Evolutionary conservation across 2,329 filamentous ascomycete species (phyloP).

Genomic region (Aspergillus latus): DNA sequence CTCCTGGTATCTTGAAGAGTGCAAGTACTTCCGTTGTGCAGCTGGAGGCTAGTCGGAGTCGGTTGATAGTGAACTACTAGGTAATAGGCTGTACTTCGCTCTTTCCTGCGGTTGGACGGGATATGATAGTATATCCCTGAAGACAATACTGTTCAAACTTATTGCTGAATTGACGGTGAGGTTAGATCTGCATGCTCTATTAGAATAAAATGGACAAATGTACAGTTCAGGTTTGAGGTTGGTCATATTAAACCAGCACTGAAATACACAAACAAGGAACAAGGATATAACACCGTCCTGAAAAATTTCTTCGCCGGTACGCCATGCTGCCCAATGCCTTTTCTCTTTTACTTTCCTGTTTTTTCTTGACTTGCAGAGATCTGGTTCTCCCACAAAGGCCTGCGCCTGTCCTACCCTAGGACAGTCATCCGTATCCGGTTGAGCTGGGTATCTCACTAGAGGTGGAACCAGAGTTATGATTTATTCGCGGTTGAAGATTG

Average conservation of each 20-base stretch:
- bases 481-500: too few species aligned
- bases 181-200: background rate
- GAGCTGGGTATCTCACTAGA: background rate
- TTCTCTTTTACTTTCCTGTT: conserved; percentile 18
- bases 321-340: conserved; percentile 40
- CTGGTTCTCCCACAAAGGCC: background rate
- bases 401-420: background rate
- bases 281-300: conserved; percentile 21
- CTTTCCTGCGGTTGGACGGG: too few species aligned
- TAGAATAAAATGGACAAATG: background rate
- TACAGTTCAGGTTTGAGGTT: conserved; percentile 15
- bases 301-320: conserved; percentile 35
- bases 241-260: conserved; percentile 12
- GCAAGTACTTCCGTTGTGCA: conserved; percentile 9
- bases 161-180: too few species aligned
- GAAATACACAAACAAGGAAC: conserved; percentile 12
- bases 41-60: background rate
- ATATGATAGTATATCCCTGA: too few species aligned
- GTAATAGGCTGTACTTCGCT: too few species aligned
- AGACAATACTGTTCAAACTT: too few species aligned
- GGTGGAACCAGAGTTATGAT: background rate
- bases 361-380: conserved; percentile 3
- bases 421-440: background rate
- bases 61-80: background rate
- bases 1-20: background rate